phyloP scores from a whole-genome alignment of 495 filamentous ascomycete species.

The Evansstolkia leycettana region DNA sequence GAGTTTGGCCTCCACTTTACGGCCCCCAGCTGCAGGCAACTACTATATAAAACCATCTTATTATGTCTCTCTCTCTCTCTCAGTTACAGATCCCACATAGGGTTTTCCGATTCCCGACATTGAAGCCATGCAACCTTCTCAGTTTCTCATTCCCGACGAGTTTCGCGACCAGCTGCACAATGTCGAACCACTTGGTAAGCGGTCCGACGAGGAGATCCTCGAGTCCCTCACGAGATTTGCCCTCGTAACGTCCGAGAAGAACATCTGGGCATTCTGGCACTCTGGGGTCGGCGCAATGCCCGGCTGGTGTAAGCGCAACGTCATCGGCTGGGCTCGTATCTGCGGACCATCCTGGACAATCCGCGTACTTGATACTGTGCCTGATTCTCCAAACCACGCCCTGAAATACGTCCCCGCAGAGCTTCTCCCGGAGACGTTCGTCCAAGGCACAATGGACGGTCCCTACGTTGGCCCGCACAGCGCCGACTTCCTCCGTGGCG shows the following conservation, averaged over 20 bases:
- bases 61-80: too few relatives aligned
- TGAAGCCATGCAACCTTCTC: too few relatives aligned
- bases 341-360: conserved; percentile 11
- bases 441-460: conserved; percentile 8
- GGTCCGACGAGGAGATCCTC: not conserved
- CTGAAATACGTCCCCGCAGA: conserved; percentile 3
- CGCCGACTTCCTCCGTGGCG: conserved; percentile 11
- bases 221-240: not conserved
- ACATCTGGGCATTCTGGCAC: conserved; percentile 20
- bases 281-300: conserved; percentile 10
- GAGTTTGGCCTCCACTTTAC: too few relatives aligned
- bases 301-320: conserved; percentile 12
- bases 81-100: too few relatives aligned
- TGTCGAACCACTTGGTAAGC: not conserved
- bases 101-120: too few relatives aligned
- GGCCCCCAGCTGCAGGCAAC: too few relatives aligned
- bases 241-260: conserved; percentile 11
- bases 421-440: conserved; percentile 6
- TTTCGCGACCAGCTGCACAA: not conserved
- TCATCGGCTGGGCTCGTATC: conserved; percentile 12
- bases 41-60: too few relatives aligned
- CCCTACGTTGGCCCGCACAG: conserved; percentile 9
- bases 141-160: too few relatives aligned
- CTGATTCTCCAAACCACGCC: conserved; percentile 7
- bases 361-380: conserved; percentile 13